A percentile compares a stretch with the other conserved stretches of the same genome.
phyloP scores from a whole-genome alignment of 1,284 basidiomycete species.

The Ceratobasidium sp. region DNA sequence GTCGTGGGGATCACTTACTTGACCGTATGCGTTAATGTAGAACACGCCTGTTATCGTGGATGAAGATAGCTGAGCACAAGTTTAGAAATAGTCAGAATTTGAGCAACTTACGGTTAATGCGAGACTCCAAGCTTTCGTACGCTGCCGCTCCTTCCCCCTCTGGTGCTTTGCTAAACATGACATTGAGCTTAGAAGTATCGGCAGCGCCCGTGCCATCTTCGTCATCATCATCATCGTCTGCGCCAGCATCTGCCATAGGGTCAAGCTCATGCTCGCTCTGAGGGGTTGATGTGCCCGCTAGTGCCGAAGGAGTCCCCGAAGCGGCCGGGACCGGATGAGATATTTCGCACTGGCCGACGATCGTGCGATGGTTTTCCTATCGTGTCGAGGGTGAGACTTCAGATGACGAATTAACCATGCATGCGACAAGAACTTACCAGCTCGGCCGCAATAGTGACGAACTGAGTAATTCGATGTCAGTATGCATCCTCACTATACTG shows the following conservation, averaged over 20 bases:
- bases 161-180: conserved; percentile 70
- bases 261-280: conserved; percentile 43
- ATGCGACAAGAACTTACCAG: conserved; percentile 64
- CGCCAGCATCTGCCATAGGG: conserved; percentile 23
- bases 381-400: conserved; percentile 34
- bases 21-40: conserved; percentile 94
- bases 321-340: conserved; percentile 80
- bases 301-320: conserved; percentile 51
- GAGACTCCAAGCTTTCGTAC: conserved; percentile 70
- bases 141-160: conserved; percentile 57
- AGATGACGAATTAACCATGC: conserved; percentile 36
- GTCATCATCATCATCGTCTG: conserved; percentile 62
- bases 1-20: conserved; percentile 53
- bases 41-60: conserved; percentile 68
- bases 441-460: conserved; percentile 96
- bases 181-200: conserved; percentile 60
- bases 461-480: conserved; percentile 7
- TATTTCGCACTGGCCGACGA: conserved; percentile 97
- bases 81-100: conserved; percentile 1
- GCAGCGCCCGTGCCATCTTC: conserved; percentile 58
- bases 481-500: not conserved
- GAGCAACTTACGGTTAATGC: conserved; percentile 68
- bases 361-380: conserved; percentile 78
- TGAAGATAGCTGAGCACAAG: not conserved
- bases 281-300: conserved; percentile 42